These are phyloP conservation scores for Colletotrichum destructivum DNA, from an alignment of 2,329 filamentous ascomycete species.

Conservation along the genomic window DNA sequence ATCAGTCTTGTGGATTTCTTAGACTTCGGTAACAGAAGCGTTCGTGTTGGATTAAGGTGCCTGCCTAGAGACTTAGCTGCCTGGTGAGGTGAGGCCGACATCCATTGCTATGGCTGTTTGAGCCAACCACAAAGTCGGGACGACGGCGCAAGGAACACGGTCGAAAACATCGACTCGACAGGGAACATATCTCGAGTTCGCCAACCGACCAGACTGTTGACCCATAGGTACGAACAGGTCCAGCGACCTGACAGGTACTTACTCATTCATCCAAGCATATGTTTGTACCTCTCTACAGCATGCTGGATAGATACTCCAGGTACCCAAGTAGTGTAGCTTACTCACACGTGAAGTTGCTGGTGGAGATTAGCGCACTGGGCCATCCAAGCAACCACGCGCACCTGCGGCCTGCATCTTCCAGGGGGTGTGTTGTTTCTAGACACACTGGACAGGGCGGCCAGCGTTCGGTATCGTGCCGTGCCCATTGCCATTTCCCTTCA, in stretches of 20 bases:
- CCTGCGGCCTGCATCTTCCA: slow-evolving; percentile 9
- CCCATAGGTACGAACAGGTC: background rate
- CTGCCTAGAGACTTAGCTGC: too few relatives aligned
- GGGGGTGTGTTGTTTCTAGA: background rate
- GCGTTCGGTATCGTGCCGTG: background rate
- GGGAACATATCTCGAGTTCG: slow-evolving; percentile 16
- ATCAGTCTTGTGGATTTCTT: too few relatives aligned
- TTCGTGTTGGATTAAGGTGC: too few relatives aligned
- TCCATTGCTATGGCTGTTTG: slow-evolving; percentile 6
- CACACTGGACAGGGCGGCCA: background rate
- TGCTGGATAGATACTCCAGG: too few relatives aligned
- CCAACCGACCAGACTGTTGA: background rate
- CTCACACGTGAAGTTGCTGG: too few relatives aligned
- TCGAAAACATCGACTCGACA: slow-evolving; percentile 1
- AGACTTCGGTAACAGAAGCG: too few relatives aligned
- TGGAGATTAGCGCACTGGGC: slow-evolving; percentile 24
- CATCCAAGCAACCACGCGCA: slow-evolving; percentile 32
- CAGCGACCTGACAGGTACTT: too few relatives aligned
- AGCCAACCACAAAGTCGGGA: slow-evolving; percentile 30
- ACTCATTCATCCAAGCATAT: too few relatives aligned
- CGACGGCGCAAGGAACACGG: background rate
- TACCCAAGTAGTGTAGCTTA: too few relatives aligned
- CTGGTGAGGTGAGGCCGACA: too few relatives aligned
- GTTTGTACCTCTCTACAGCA: too few relatives aligned
- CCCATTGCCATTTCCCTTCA: background rate